A percentile compares a stretch with the other conserved stretches of the same genome.
Conservation (phyloP, 306 rosid genomes). For the Sindora glabra region DNA sequence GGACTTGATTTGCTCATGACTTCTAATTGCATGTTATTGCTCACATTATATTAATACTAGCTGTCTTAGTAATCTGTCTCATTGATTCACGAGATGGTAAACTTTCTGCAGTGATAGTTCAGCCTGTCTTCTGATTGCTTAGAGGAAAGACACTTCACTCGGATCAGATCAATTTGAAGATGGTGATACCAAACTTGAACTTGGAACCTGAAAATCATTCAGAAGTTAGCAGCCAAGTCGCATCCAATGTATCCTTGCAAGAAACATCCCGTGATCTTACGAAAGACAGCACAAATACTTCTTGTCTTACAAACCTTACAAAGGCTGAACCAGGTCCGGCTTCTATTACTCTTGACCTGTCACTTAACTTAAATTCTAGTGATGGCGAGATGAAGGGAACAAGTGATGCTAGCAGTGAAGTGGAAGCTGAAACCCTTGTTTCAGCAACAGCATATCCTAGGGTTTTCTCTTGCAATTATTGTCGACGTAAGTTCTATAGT, state of each 20-base stretch:
- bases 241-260: conserved; percentile 28
- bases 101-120: conserved; percentile 7
- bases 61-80: conserved; percentile 5
- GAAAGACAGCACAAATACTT: conserved; percentile 42
- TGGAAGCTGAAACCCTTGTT: conserved; percentile 25
- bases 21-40: neutral
- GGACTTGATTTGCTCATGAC: neutral
- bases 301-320: conserved; percentile 43
- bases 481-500: conserved; percentile 78
- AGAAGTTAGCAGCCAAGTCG: conserved; percentile 40
- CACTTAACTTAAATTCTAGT: conserved; percentile 41
- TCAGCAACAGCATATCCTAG: conserved; percentile 37
- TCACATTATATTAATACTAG: neutral
- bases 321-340: conserved; percentile 28
- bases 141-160: conserved; percentile 15
- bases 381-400: conserved; percentile 35
- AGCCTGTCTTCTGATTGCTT: conserved; percentile 3
- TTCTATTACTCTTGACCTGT: conserved; percentile 48
- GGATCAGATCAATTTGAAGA: conserved; percentile 18
- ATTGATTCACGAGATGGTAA: conserved; percentile 27
- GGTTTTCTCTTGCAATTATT: conserved; percentile 83
- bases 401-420: conserved; percentile 35
- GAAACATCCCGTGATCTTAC: conserved; percentile 41
- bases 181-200: conserved; percentile 57
- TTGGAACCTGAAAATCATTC: conserved; percentile 41